phyloP scores from a whole-genome alignment of 805 yeast species.

The Pichia thaimueangensis region DNA sequence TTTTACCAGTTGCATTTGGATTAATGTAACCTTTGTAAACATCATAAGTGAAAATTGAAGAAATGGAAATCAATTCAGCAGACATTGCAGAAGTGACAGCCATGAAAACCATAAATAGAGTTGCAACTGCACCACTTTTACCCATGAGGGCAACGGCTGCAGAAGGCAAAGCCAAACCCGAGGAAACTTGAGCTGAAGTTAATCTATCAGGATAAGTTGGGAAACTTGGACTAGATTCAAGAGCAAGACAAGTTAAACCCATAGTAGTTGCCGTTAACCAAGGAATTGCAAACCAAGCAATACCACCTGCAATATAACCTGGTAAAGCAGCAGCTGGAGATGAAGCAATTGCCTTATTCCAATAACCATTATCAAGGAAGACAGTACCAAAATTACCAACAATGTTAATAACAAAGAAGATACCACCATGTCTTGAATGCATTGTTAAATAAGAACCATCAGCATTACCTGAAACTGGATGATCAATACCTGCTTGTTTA shows the following conservation, averaged over 20 bases:
- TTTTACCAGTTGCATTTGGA: slow-evolving; percentile 72
- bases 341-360: slow-evolving; percentile 78
- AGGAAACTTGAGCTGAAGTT: slow-evolving; percentile 60
- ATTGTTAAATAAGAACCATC: slow-evolving; percentile 86
- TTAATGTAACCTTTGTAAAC: slow-evolving; percentile 74
- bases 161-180: slow-evolving; percentile 75
- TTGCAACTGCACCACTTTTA: slow-evolving; percentile 81
- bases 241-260: slow-evolving; percentile 78
- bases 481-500: slow-evolving; percentile 47
- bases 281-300: slow-evolving; percentile 90
- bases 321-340: slow-evolving; percentile 80
- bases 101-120: slow-evolving; percentile 76
- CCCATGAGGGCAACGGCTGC: slow-evolving; percentile 85
- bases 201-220: slow-evolving; percentile 72
- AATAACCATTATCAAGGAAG: slow-evolving; percentile 80
- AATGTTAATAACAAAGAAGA: slow-evolving; percentile 80
- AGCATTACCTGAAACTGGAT: slow-evolving; percentile 74
- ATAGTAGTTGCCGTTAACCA: slow-evolving; percentile 74
- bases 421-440: slow-evolving; percentile 80
- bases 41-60: slow-evolving; percentile 82
- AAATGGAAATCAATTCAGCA: slow-evolving; percentile 83
- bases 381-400: slow-evolving; percentile 91
- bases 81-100: slow-evolving; percentile 92
- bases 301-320: slow-evolving; percentile 82
- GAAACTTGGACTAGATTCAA: slow-evolving; percentile 64